phyloP scores from a whole-genome alignment of 495 filamentous ascomycete genomes.

The Trichoderma asperelloides region DNA sequence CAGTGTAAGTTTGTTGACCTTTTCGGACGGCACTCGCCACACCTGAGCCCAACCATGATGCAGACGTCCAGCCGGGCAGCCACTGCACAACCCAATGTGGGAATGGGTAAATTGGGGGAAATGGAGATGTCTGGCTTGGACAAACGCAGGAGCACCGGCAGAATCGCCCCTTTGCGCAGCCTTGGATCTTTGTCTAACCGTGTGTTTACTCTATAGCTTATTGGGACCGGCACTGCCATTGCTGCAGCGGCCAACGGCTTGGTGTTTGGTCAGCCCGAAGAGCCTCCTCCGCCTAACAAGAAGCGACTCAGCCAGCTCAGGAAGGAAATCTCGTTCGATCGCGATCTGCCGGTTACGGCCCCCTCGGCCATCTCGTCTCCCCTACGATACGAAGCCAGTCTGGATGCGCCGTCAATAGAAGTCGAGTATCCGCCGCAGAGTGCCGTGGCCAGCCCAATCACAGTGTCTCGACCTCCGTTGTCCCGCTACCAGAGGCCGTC shows the following conservation, averaged over 20 bases:
- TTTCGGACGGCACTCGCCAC: neutral
- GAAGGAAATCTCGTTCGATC: slow-evolving; percentile 1
- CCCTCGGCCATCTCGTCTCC: slow-evolving; percentile 19
- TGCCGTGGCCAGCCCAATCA: neutral
- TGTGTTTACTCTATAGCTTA: slow-evolving; percentile 31
- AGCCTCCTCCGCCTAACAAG: slow-evolving; percentile 21
- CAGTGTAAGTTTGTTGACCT: slow-evolving; percentile 44
- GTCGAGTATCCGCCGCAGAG: neutral
- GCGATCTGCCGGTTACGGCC: slow-evolving; percentile 30
- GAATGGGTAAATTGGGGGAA: neutral
- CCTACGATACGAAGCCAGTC: neutral
- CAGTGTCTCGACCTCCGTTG: slow-evolving; percentile 13
- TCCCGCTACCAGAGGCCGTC: slow-evolving; percentile 13
- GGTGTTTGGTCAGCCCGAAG: slow-evolving; percentile 41
- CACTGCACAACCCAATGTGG: slow-evolving; percentile 9
- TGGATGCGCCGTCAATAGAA: neutral
- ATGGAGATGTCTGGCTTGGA: neutral
- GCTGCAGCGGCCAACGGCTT: slow-evolving; percentile 49
- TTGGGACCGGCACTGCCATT: slow-evolving; percentile 50
- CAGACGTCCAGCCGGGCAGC: slow-evolving; percentile 1
- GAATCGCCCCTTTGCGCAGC: slow-evolving; percentile 9
- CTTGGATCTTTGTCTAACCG: slow-evolving; percentile 13
- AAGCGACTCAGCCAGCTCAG: slow-evolving; percentile 13
- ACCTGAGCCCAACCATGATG: neutral
- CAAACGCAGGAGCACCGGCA: neutral